These are phyloP conservation scores for Phoma sp. DNA, from an alignment of 2,329 filamentous ascomycete species.

Conservation along the genomic window DNA sequence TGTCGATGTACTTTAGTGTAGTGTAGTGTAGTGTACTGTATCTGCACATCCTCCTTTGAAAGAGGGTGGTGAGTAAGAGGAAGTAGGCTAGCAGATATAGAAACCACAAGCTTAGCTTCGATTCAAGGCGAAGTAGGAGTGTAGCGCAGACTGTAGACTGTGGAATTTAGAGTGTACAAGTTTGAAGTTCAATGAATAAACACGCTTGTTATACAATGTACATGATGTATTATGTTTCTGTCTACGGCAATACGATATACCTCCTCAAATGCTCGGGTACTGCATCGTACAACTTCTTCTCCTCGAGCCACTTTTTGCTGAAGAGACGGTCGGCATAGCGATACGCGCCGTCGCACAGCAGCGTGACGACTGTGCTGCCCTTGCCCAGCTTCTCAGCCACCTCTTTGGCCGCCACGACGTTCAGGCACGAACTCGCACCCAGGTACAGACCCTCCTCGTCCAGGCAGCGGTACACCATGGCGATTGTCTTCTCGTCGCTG, in stretches of 20 bases:
- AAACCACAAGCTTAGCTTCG: too few species aligned
- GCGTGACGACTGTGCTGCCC: conserved; percentile 89
- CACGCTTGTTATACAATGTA: too few species aligned
- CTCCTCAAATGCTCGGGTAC: conserved; percentile 86
- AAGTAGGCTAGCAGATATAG: too few species aligned
- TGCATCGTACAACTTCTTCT: conserved; percentile 80
- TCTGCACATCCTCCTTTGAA: too few species aligned
- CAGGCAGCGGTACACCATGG: conserved; percentile 95
- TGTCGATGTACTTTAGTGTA: too few species aligned
- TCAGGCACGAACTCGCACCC: conserved; percentile 90
- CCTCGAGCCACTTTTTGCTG: conserved; percentile 85
- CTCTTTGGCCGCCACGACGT: conserved; percentile 94
- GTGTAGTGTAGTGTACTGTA: too few species aligned
- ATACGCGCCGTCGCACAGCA: conserved; percentile 96
- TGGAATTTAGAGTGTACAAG: too few species aligned
- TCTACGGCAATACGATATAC: conserved; percentile 87
- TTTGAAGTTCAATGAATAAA: too few species aligned
- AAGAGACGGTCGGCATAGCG: conserved; percentile 94
- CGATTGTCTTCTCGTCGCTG: conserved; percentile 90
- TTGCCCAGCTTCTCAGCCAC: conserved; percentile 88
- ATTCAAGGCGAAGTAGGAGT: too few species aligned
- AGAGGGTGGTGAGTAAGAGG: too few species aligned
- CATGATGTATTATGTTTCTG: too few species aligned
- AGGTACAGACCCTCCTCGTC: conserved; percentile 96
- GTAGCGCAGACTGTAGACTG: too few species aligned